Percentiles rank a stretch among this genome's conserved stretches.
These are phyloP conservation scores for Pharnaceum exiguum DNA, from an alignment of 148 eudicot genomes.

Conservation along the genomic window DNA sequence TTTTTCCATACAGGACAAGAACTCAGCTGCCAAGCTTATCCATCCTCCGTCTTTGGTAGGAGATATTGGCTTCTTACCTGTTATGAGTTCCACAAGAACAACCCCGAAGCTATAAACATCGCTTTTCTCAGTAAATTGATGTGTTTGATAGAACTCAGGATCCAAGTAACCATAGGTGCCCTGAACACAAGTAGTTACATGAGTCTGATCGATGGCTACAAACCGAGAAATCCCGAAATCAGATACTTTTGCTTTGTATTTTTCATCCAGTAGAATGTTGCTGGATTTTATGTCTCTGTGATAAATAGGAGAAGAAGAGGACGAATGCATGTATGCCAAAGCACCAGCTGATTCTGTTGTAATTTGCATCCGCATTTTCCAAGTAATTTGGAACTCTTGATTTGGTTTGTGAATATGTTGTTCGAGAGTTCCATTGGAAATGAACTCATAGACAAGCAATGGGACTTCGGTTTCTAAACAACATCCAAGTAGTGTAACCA, in stretches of 20 bases:
- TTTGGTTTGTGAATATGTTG: conserved; percentile 2
- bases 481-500: neutral
- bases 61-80: neutral
- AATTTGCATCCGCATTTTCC: conserved; percentile 21
- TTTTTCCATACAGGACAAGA: conserved; percentile 3
- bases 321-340: conserved; percentile 14
- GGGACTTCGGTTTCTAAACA: conserved; percentile 6
- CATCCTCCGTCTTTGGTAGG: neutral
- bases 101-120: neutral
- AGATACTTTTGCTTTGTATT: conserved; percentile 15
- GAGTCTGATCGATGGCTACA: conserved; percentile 14
- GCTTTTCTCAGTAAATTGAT: neutral
- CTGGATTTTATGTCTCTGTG: conserved; percentile 15
- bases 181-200: conserved; percentile 9
- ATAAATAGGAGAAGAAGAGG: conserved; percentile 9
- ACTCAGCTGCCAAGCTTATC: conserved; percentile 4
- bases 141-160: neutral
- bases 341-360: conserved; percentile 17
- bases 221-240: conserved; percentile 16
- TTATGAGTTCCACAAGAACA: neutral
- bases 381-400: conserved; percentile 10
- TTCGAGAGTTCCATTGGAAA: conserved; percentile 14
- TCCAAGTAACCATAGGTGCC: conserved; percentile 14
- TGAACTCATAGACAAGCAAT: conserved; percentile 7
- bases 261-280: conserved; percentile 14